Evolutionary conservation across 306 rosid genomes (phyloP).

Genomic region (Acmispon strigosus): DNA sequence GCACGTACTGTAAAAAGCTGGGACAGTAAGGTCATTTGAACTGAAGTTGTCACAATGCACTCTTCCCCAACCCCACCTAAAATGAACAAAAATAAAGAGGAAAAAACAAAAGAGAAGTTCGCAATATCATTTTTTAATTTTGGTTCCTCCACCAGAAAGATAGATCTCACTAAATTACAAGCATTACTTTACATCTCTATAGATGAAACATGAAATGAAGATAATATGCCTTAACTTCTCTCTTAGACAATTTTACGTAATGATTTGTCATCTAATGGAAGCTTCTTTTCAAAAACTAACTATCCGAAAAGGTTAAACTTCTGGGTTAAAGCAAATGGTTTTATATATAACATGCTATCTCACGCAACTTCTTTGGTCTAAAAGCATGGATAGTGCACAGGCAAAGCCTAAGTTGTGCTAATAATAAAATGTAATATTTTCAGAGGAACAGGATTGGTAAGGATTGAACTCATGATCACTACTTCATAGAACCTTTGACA

Average conservation of each 20-base stretch:
- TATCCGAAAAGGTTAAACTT: neutral
- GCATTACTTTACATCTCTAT: neutral
- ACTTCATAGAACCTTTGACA: neutral
- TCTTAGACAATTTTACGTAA: neutral
- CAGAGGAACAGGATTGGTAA: neutral
- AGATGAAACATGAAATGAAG: neutral
- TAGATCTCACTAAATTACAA: neutral
- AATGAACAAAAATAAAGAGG: no score
- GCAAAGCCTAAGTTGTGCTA: neutral
- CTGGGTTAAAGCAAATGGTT: neutral
- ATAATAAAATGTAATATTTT: neutral
- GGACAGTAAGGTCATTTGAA: slow-evolving; percentile 9
- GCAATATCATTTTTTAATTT: neutral
- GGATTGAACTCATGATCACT: neutral
- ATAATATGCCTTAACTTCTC: neutral
- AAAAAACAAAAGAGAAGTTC: no score
- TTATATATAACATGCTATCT: neutral
- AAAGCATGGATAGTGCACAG: neutral
- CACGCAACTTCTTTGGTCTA: neutral
- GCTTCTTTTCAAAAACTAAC: neutral
- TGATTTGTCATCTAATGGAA: neutral
- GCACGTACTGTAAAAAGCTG: neutral
- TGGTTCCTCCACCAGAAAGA: slow-evolving; percentile 4
- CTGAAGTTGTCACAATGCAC: no score
- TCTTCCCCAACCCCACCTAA: no score